Evolutionary conservation across 495 filamentous ascomycete genomes (phyloP).

Genomic region (Rhypophila decipiens): DNA sequence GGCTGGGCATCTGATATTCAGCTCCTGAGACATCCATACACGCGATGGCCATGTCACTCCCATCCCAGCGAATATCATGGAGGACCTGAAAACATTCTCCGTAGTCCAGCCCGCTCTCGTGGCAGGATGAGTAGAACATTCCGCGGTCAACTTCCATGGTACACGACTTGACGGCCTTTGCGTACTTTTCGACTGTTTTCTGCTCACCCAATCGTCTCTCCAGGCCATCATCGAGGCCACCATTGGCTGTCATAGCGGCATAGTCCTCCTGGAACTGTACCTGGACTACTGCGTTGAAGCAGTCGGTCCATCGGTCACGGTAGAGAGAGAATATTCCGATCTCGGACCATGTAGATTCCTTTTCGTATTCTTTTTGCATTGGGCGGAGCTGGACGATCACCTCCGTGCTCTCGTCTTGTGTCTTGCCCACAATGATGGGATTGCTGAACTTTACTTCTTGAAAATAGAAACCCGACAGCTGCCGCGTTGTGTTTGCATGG

Average conservation of each 20-base stretch:
- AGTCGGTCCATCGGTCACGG: conserved; percentile 18
- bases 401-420: conserved; percentile 22
- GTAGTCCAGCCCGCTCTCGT: conserved; percentile 18
- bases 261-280: conserved; percentile 26
- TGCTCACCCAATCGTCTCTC: no score
- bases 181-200: neutral
- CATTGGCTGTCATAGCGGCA: conserved; percentile 5
- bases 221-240: neutral
- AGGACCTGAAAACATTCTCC: conserved; percentile 23
- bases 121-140: conserved; percentile 20
- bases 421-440: conserved; percentile 26
- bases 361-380: no score
- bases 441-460: conserved; percentile 27
- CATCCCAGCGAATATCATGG: conserved; percentile 23
- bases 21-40: conserved; percentile 14
- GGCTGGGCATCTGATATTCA: conserved; percentile 17
- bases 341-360: conserved; percentile 18
- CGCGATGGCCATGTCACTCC: conserved; percentile 10
- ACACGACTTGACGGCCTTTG: conserved; percentile 9
- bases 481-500: neutral
- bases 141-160: conserved; percentile 12
- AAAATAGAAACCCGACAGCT: conserved; percentile 22
- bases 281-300: conserved; percentile 24
- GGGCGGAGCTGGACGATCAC: conserved; percentile 24
- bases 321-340: conserved; percentile 20